These are phyloP conservation scores for Kluyveromyces nonfermentans DNA, from an alignment of 805 yeast species.

Conservation along the genomic window DNA sequence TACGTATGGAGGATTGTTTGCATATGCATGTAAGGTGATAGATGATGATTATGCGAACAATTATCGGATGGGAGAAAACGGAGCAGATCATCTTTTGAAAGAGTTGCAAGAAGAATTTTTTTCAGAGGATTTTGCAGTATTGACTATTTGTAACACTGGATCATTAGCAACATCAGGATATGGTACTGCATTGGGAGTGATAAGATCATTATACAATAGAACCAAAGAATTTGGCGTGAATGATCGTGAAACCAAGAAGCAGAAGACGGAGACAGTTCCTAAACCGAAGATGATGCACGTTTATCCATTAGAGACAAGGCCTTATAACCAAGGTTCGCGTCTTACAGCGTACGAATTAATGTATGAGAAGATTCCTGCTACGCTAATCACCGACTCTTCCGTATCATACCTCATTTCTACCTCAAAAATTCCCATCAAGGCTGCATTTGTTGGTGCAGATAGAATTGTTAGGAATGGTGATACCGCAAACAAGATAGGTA, in stretches of 20 bases:
- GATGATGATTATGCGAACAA: conserved; percentile 76
- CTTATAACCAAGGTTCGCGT: conserved; percentile 93
- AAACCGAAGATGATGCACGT: conserved; percentile 52
- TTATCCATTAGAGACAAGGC: conserved; percentile 89
- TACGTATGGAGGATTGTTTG: conserved; percentile 27
- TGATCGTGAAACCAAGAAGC: conserved; percentile 20
- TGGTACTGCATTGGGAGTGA: conserved; percentile 92
- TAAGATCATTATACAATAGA: conserved; percentile 56
- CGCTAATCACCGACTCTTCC: conserved; percentile 86
- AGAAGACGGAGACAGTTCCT: conserved; percentile 16
- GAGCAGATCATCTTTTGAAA: conserved; percentile 55
- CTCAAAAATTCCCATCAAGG: conserved; percentile 57
- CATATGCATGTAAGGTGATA: conserved; percentile 47
- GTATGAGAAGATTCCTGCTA: conserved; percentile 79
- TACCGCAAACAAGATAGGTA: conserved; percentile 94
- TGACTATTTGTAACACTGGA: conserved; percentile 95
- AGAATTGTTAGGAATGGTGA: conserved; percentile 90
- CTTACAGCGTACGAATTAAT: conserved; percentile 85
- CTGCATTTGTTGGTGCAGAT: conserved; percentile 91
- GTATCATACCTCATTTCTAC: conserved; percentile 60
- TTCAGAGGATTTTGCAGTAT: conserved; percentile 61
- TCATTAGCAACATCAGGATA: conserved; percentile 95
- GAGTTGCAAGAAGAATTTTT: conserved; percentile 39
- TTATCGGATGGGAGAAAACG: conserved; percentile 67
- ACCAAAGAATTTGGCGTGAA: conserved; percentile 25